phyloP scores from a whole-genome alignment of 371 early-diverging fungal species.

The Lichtheimia hyalospora region DNA sequence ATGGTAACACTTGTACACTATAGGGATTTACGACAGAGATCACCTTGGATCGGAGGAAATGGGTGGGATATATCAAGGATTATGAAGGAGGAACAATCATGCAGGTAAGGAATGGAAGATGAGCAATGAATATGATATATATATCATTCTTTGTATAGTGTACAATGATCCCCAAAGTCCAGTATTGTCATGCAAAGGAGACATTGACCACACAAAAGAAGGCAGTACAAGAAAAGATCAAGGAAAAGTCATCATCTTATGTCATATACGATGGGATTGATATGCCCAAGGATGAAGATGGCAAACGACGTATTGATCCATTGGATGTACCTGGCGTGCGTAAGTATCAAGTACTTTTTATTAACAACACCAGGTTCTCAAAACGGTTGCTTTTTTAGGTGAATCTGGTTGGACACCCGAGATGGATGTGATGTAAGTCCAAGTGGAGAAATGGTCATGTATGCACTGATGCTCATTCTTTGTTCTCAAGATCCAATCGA shows the following conservation, averaged over 20 bases:
- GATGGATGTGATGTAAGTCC: constrained; percentile 64
- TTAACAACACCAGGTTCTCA: neutral
- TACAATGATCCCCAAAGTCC: constrained; percentile 60
- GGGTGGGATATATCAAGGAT: constrained; percentile 99
- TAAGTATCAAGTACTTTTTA: too few species aligned
- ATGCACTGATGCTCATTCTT: neutral
- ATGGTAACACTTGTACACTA: neutral
- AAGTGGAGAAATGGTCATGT: neutral
- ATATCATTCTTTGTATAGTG: constrained; percentile 23
- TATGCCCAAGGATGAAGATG: constrained; percentile 60
- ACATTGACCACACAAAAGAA: constrained; percentile 66
- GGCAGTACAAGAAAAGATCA: constrained; percentile 84
- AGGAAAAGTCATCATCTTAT: constrained; percentile 69
- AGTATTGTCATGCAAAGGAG: constrained; percentile 55
- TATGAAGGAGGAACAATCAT: constrained; percentile 99
- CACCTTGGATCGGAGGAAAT: constrained; percentile 86
- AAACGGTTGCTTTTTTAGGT: constrained; percentile 30
- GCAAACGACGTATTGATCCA: constrained; percentile 50
- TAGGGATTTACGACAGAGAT: constrained; percentile 98
- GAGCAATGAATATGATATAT: neutral
- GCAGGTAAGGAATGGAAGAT: constrained; percentile 67
- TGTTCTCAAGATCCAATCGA: constrained; percentile 44
- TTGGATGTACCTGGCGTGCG: constrained; percentile 73
- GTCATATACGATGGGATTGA: constrained; percentile 80
- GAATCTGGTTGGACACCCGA: constrained; percentile 94